Conservation (phyloP, 73 alveolate species). For the Blepharisma japonicum region DNA sequence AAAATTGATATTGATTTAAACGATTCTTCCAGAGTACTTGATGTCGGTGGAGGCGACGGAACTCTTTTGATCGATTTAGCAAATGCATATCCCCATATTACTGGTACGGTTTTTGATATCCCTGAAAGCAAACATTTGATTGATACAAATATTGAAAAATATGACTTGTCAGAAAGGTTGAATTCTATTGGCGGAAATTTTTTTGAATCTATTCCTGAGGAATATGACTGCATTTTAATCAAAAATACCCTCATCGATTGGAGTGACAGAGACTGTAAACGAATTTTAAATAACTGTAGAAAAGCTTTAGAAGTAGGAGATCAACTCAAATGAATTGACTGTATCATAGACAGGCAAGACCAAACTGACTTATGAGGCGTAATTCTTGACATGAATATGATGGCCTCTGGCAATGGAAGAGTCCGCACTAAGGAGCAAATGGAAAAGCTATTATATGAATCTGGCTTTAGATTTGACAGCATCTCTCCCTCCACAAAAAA, state of each 20-base stretch:
- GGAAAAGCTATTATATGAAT: no score
- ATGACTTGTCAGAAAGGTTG: not conserved
- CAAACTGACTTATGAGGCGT: no score
- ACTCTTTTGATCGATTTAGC: not conserved
- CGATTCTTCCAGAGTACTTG: not conserved
- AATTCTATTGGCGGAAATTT: not conserved
- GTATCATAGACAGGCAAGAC: no score
- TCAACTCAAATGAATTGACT: no score
- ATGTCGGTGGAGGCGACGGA: conserved; percentile 13
- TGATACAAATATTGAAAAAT: not conserved
- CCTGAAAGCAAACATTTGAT: not conserved
- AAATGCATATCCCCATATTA: not conserved
- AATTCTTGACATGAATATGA: no score
- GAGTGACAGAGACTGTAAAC: not conserved
- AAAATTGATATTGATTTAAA: no score
- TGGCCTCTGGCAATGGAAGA: no score
- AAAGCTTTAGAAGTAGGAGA: no score
- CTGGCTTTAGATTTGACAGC: no score
- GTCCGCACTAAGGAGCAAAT: no score
- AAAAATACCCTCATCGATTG: not conserved
- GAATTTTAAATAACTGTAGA: no score
- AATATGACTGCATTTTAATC: not conserved
- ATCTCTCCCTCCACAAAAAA: no score
- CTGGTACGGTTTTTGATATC: not conserved
- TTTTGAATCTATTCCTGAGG: not conserved